Conservation (phyloP, 495 filamentous ascomycete genomes). For the Aspergillus nanangensis region DNA sequence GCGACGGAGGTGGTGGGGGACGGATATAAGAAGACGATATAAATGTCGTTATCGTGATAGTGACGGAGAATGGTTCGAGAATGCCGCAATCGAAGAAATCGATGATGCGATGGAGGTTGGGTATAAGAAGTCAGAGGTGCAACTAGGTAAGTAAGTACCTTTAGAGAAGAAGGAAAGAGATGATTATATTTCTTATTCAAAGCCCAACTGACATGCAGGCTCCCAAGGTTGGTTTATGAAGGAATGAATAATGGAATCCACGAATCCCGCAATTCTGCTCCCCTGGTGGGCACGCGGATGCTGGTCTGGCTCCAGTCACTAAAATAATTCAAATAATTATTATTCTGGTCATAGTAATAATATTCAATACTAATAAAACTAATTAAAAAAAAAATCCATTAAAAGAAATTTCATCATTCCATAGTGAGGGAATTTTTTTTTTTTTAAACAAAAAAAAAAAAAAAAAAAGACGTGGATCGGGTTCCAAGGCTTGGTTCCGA, state of each 20-base stretch:
- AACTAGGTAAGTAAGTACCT: background rate
- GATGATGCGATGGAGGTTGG: slow-evolving; percentile 16
- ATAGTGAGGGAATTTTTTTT: too few relatives aligned
- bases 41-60: background rate
- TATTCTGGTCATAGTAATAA: background rate
- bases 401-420: slow-evolving; percentile 5
- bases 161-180: slow-evolving; percentile 6
- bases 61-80: slow-evolving; percentile 12
- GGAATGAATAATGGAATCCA: background rate
- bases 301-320: slow-evolving; percentile 4
- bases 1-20: too few relatives aligned
- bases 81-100: slow-evolving; percentile 20
- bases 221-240: background rate
- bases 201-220: background rate
- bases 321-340: too few relatives aligned
- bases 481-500: slow-evolving; percentile 17
- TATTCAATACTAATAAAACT: background rate
- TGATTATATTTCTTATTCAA: background rate
- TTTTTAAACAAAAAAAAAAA: slow-evolving; percentile 8
- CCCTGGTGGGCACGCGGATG: background rate
- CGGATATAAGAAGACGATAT: slow-evolving; percentile 8
- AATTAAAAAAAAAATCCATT: background rate
- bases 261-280: too few relatives aligned
- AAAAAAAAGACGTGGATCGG: slow-evolving; percentile 13
- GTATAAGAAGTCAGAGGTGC: slow-evolving; percentile 5